A percentile compares a stretch with the other conserved stretches of the same genome.
phyloP scores from a whole-genome alignment of 1,139 yeast genomes.

The Suhomyces choctaworum region DNA sequence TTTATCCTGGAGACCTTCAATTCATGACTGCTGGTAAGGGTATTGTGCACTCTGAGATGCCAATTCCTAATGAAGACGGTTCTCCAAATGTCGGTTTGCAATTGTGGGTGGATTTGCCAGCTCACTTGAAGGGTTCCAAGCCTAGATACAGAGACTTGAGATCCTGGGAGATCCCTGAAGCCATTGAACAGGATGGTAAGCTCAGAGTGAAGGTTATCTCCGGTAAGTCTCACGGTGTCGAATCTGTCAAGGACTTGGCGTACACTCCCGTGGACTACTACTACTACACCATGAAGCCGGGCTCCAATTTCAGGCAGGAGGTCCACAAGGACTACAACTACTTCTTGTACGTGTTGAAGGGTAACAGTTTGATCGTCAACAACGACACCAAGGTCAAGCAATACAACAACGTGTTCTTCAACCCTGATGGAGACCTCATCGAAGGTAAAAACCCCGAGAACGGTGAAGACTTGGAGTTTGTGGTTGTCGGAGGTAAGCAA shows the following conservation, averaged over 20 bases:
- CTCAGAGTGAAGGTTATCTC: slow-evolving; percentile 72
- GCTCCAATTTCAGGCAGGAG: slow-evolving; percentile 63
- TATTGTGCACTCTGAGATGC: slow-evolving; percentile 84
- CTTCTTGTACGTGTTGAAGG: slow-evolving; percentile 69
- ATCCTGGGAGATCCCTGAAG: slow-evolving; percentile 66
- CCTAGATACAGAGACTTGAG: slow-evolving; percentile 84
- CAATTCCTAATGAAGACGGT: slow-evolving; percentile 62
- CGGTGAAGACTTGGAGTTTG: slow-evolving; percentile 50
- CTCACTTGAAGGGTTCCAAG: slow-evolving; percentile 59
- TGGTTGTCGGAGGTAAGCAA: slow-evolving; percentile 74
- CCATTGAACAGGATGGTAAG: slow-evolving; percentile 65
- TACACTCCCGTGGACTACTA: slow-evolving; percentile 82
- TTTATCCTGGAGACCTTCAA: slow-evolving; percentile 85
- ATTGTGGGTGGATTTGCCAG: slow-evolving; percentile 90
- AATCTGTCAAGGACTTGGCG: slow-evolving; percentile 74
- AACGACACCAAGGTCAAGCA: slow-evolving; percentile 44
- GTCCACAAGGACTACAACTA: slow-evolving; percentile 67
- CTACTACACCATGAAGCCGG: slow-evolving; percentile 65
- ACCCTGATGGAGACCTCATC: slow-evolving; percentile 61
- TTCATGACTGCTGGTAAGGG: slow-evolving; percentile 96
- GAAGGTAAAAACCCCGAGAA: slow-evolving; percentile 36
- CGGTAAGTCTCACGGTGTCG: slow-evolving; percentile 75
- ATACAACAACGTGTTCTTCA: slow-evolving; percentile 61
- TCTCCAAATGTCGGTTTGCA: slow-evolving; percentile 71
- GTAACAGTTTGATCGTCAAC: slow-evolving; percentile 52